These are phyloP conservation scores for Dendrocalamus latiflorus DNA, from an alignment of 202 grass and related monocot species.

Conservation along the genomic window DNA sequence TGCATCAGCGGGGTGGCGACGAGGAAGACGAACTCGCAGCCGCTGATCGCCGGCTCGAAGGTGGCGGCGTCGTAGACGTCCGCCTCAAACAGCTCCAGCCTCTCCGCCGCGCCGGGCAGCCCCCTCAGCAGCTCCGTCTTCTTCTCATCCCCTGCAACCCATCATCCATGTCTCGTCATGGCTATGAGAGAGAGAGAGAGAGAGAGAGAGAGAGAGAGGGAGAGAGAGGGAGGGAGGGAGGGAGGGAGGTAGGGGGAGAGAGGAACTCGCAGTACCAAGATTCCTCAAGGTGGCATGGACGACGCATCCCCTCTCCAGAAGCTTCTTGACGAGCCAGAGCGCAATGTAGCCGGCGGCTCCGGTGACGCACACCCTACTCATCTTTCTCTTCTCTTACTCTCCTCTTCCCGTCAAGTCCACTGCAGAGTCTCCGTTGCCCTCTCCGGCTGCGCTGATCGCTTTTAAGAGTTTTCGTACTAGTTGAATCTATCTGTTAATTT, in stretches of 20 bases:
- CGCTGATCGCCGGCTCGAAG: slow-evolving; percentile 52
- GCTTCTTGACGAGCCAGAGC: slow-evolving; percentile 51
- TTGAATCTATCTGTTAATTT: too few relatives aligned
- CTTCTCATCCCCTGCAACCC: slow-evolving; percentile 38
- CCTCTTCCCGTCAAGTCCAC: too few relatives aligned
- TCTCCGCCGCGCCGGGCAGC: slow-evolving; percentile 42
- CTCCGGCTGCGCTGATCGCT: too few relatives aligned
- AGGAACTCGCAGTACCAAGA: too few relatives aligned
- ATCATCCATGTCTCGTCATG: background rate
- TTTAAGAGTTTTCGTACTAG: too few relatives aligned
- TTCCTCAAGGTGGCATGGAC: slow-evolving; percentile 50
- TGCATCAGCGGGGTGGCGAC: slow-evolving; percentile 35
- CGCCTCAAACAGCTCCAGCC: slow-evolving; percentile 61
- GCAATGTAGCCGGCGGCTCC: slow-evolving; percentile 55
- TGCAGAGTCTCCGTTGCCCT: too few relatives aligned
- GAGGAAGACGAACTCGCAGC: slow-evolving; percentile 67
- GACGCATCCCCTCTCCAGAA: slow-evolving; percentile 35
- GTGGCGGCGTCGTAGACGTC: slow-evolving; percentile 53
- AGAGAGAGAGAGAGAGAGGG: too few relatives aligned
- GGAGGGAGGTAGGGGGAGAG: too few relatives aligned
- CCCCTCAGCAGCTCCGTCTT: slow-evolving; percentile 43
- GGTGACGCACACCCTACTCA: slow-evolving; percentile 40
- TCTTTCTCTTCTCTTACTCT: background rate
- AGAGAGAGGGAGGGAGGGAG: background rate
- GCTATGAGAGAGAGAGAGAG: background rate